phyloP scores from a whole-genome alignment of 2,329 filamentous ascomycete species.

The Aspergillus felis region DNA sequence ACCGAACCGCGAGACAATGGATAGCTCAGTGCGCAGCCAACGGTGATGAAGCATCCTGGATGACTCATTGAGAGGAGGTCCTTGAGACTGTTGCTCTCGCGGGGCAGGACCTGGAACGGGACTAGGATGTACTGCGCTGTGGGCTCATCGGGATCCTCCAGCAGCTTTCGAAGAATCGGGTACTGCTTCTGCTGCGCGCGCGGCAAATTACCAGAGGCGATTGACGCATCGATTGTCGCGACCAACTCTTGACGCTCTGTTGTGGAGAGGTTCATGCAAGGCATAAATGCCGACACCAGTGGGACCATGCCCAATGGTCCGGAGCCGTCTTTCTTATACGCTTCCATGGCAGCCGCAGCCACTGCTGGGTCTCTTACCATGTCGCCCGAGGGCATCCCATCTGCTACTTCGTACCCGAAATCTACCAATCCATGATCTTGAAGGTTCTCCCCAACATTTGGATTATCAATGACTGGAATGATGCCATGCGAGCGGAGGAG shows the following conservation, averaged over 20 bases:
- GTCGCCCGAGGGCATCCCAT: slow-evolving; percentile 22
- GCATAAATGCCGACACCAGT: slow-evolving; percentile 19
- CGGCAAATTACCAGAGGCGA: neutral
- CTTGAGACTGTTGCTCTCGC: slow-evolving; percentile 3
- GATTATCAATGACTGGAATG: slow-evolving; percentile 40
- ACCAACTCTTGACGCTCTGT: slow-evolving; percentile 5
- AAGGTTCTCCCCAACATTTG: slow-evolving; percentile 48
- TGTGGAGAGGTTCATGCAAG: slow-evolving; percentile 7
- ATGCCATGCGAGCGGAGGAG: slow-evolving; percentile 43
- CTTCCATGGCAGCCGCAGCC: slow-evolving; percentile 16
- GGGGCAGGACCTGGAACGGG: slow-evolving; percentile 16
- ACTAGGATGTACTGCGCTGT: slow-evolving; percentile 18
- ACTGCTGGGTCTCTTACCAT: slow-evolving; percentile 17
- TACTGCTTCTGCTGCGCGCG: neutral
- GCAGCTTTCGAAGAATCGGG: slow-evolving; percentile 6
- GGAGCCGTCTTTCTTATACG: slow-evolving; percentile 21
- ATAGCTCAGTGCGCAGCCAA: slow-evolving; percentile 23
- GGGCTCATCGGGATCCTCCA: slow-evolving; percentile 12
- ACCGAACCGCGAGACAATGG: slow-evolving; percentile 31
- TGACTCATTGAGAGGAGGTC: slow-evolving; percentile 12
- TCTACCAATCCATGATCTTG: slow-evolving; percentile 43
- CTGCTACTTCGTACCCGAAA: slow-evolving; percentile 19
- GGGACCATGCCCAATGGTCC: slow-evolving; percentile 23
- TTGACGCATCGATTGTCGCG: neutral
- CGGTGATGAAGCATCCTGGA: slow-evolving; percentile 15